phyloP scores from a whole-genome alignment of 2,329 filamentous ascomycete species.

The Mycosphaerelloides madeirae region DNA sequence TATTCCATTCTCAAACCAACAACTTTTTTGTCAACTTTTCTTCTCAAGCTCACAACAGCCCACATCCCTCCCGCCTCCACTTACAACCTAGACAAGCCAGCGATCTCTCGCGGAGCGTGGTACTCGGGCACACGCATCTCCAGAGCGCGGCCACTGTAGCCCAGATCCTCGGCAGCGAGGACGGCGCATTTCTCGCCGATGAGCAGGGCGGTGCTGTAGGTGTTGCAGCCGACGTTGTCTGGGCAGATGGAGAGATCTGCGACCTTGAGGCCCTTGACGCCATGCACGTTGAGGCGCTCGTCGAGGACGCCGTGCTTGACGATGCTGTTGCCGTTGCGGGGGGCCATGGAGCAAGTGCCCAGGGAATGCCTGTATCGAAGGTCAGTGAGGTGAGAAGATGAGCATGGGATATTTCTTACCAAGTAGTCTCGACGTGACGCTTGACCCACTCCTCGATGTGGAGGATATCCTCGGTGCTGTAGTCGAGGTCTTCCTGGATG shows the following conservation, averaged over 20 bases:
- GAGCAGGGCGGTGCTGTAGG: constrained; percentile 64
- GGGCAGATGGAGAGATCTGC: constrained; percentile 72
- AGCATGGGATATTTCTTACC: constrained; percentile 34
- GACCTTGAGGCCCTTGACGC: constrained; percentile 71
- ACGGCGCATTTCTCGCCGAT: constrained; percentile 72
- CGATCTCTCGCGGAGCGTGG: constrained; percentile 44
- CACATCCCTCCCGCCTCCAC: not conserved
- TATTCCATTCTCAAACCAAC: no score
- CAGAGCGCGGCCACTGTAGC: constrained; percentile 65
- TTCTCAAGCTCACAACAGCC: no score
- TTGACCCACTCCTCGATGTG: constrained; percentile 62
- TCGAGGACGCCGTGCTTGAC: constrained; percentile 76
- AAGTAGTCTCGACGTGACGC: constrained; percentile 70
- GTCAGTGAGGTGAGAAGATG: not conserved
- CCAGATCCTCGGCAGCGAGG: constrained; percentile 67
- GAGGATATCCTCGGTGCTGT: constrained; percentile 58
- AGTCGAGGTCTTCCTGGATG: constrained; percentile 60
- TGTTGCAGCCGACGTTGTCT: constrained; percentile 65
- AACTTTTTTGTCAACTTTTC: no score
- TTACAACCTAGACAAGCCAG: constrained; percentile 40
- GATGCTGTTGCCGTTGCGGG: constrained; percentile 69
- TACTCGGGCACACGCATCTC: constrained; percentile 67
- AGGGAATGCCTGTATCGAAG: not conserved
- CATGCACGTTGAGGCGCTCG: constrained; percentile 72
- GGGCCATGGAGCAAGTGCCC: constrained; percentile 72